phyloP scores from a whole-genome alignment of 257 asterid species.

The Solanum bulbocastanum region DNA sequence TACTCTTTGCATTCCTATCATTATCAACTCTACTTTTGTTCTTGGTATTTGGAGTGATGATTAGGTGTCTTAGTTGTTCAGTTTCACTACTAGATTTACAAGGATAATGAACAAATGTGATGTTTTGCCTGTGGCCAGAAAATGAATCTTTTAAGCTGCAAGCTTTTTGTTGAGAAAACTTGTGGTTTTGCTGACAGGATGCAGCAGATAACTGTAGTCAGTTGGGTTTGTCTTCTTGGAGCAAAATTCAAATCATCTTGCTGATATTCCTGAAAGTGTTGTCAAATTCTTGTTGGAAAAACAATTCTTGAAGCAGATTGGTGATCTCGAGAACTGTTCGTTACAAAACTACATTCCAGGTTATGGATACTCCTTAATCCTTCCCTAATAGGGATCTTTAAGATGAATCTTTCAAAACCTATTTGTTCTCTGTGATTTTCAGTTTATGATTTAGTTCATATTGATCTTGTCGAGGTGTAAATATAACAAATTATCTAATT shows the following conservation, averaged over 20 bases:
- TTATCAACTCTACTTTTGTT: not conserved
- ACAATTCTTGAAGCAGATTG: constrained; percentile 42
- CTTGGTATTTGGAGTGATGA: not conserved
- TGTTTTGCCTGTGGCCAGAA: not conserved
- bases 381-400: not conserved
- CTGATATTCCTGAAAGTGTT: constrained; percentile 37
- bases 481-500: not conserved
- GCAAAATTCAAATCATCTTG: constrained; percentile 43
- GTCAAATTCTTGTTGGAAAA: not conserved
- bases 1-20: constrained; percentile 11
- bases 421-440: not conserved
- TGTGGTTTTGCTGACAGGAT: constrained; percentile 44
- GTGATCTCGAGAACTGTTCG: constrained; percentile 65
- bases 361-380: constrained; percentile 14
- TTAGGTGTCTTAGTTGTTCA: not conserved
- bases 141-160: not conserved
- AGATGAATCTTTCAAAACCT: too few species aligned
- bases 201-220: constrained; percentile 53
- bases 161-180: not conserved
- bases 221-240: constrained; percentile 61
- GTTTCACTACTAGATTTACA: not conserved
- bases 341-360: constrained; percentile 58
- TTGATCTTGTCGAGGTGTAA: not conserved
- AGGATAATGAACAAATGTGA: not conserved
- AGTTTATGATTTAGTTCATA: not conserved